Conservation (phyloP, 345 rosid genomes). For the Eutrema heterophyllum region DNA sequence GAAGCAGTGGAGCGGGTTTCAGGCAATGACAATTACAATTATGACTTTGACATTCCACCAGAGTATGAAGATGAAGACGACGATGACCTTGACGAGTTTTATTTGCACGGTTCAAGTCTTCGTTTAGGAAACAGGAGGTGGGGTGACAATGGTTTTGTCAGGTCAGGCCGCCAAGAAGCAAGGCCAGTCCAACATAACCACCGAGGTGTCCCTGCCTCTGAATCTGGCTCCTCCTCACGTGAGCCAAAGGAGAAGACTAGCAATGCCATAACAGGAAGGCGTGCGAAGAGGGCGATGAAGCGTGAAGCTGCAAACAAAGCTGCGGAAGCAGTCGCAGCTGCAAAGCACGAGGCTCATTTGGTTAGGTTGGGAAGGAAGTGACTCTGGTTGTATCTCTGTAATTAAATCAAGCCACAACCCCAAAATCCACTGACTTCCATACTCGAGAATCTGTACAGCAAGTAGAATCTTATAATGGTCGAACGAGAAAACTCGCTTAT, state of each 20-base stretch:
- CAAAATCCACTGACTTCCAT: neutral
- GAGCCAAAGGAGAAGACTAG: slow-evolving; percentile 56
- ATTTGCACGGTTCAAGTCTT: slow-evolving; percentile 41
- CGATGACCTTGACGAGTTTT: slow-evolving; percentile 65
- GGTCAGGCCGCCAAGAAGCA: slow-evolving; percentile 84
- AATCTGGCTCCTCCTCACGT: slow-evolving; percentile 39
- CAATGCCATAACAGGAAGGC: slow-evolving; percentile 51
- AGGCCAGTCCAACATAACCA: slow-evolving; percentile 48
- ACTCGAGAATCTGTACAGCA: slow-evolving; percentile 20
- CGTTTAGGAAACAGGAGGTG: slow-evolving; percentile 83
- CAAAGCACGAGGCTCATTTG: slow-evolving; percentile 36
- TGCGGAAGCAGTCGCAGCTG: slow-evolving; percentile 52
- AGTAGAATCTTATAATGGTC: slow-evolving; percentile 28
- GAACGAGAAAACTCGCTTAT: neutral
- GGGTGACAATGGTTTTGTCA: slow-evolving; percentile 93
- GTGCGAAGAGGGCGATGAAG: slow-evolving; percentile 88
- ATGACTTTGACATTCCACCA: slow-evolving; percentile 42
- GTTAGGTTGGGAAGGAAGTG: slow-evolving; percentile 34
- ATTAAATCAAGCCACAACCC: slow-evolving; percentile 8
- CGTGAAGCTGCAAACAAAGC: slow-evolving; percentile 89
- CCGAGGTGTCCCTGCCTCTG: slow-evolving; percentile 41
- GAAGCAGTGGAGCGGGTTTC: slow-evolving; percentile 44
- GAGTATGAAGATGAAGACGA: slow-evolving; percentile 46
- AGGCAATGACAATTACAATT: slow-evolving; percentile 33
- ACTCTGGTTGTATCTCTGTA: slow-evolving; percentile 18